Evolutionary conservation across 108 stramenopile species (phyloP).

Genomic region (Cyclotella baltica): DNA sequence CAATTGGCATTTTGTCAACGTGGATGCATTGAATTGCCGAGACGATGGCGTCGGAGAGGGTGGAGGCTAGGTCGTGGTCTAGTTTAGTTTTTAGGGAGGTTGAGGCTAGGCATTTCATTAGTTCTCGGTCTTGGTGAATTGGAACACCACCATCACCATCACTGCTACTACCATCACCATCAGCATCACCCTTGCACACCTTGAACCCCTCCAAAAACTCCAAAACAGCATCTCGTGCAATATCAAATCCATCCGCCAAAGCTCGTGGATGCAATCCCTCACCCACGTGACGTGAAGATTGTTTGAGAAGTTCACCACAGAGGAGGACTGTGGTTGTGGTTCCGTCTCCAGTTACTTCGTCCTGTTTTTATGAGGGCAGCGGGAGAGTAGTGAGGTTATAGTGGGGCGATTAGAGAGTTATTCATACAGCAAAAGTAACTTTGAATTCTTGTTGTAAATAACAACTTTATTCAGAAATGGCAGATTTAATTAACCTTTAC

Average conservation of each 20-base stretch:
- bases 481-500: too few relatives aligned
- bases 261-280: slow-evolving; percentile 99
- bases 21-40: slow-evolving; percentile 91
- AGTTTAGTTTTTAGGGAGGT: slow-evolving; percentile 97
- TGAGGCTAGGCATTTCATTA: slow-evolving; percentile 85
- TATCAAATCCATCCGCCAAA: slow-evolving; percentile 96
- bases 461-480: too few relatives aligned
- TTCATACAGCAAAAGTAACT: too few relatives aligned
- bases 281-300: slow-evolving; percentile 91
- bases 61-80: slow-evolving; percentile 85
- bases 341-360: slow-evolving; percentile 96
- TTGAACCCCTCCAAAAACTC: slow-evolving; percentile 89
- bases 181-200: slow-evolving; percentile 37
- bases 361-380: slow-evolving; percentile 32
- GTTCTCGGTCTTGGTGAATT: slow-evolving; percentile 84
- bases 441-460: too few relatives aligned
- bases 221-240: slow-evolving; percentile 88
- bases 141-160: slow-evolving; percentile 51
- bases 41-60: slow-evolving; percentile 88
- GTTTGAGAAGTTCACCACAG: slow-evolving; percentile 96
- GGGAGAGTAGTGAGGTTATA: not conserved
- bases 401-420: too few relatives aligned
- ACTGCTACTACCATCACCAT: too few relatives aligned
- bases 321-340: slow-evolving; percentile 97
- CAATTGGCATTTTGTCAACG: slow-evolving; percentile 70